Percentiles rank a stretch among this genome's conserved stretches.
Conservation (phyloP, 2,329 filamentous ascomycete species). For the Macroventuria anomochaeta region DNA sequence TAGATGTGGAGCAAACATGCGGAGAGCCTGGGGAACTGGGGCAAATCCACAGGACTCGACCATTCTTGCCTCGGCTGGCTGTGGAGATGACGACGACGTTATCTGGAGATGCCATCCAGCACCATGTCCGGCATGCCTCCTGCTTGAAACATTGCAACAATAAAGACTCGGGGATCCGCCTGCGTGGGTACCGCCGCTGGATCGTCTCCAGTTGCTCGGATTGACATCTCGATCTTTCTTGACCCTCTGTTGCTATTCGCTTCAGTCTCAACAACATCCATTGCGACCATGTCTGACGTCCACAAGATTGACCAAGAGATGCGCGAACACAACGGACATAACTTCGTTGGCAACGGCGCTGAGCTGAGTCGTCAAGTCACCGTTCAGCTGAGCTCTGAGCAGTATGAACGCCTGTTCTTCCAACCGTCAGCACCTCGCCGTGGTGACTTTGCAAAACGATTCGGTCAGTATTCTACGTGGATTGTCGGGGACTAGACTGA, state of each 20-base stretch:
- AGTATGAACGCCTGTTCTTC: slow-evolving; percentile 35
- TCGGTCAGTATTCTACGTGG: slow-evolving; percentile 10
- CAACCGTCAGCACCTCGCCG: slow-evolving; percentile 29
- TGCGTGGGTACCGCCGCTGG: not conserved
- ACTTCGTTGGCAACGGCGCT: slow-evolving; percentile 11
- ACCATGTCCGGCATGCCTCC: not conserved
- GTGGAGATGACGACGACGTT: slow-evolving; percentile 12
- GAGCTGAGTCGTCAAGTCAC: slow-evolving; percentile 30
- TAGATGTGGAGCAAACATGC: slow-evolving; percentile 2
- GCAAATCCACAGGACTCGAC: not conserved
- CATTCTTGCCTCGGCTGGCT: slow-evolving; percentile 9
- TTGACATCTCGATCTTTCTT: not conserved
- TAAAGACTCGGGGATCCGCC: not conserved
- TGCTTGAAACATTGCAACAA: no score
- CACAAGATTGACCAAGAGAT: slow-evolving; percentile 25
- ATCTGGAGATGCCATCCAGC: not conserved
- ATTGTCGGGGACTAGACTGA: not conserved
- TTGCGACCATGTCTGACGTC: slow-evolving; percentile 19
- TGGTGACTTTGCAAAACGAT: slow-evolving; percentile 30
- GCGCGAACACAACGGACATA: slow-evolving; percentile 21
- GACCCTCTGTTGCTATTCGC: no score
- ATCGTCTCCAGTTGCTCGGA: not conserved
- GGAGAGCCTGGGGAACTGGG: slow-evolving; percentile 18
- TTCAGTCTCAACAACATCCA: no score
- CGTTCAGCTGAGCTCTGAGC: slow-evolving; percentile 26